Conservation (phyloP, 176 grass and related monocot genomes). For the Aechmea fasciata region DNA sequence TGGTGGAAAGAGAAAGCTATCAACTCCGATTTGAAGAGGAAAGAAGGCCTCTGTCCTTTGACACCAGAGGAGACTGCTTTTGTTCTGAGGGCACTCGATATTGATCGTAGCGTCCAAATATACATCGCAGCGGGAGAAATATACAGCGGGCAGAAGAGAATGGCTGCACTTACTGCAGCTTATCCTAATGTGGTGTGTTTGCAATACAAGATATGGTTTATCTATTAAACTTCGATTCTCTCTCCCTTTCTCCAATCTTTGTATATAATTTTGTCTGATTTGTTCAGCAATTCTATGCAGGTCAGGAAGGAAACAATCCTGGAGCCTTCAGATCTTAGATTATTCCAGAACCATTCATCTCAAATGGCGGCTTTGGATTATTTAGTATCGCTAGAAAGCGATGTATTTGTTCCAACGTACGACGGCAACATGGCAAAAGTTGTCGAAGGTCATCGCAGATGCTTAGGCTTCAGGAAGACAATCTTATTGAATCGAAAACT, state of each 20-base stretch:
- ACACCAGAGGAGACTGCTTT: conserved; percentile 88
- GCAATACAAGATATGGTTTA: conserved; percentile 1
- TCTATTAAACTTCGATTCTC: not conserved
- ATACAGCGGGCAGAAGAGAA: conserved; percentile 63
- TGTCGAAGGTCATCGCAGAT: conserved; percentile 94
- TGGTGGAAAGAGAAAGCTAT: conserved; percentile 99
- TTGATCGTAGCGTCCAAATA: conserved; percentile 74
- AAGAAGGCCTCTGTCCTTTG: conserved; percentile 82
- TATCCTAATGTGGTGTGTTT: conserved; percentile 78
- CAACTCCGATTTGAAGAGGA: conserved; percentile 71
- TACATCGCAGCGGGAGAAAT: conserved; percentile 94
- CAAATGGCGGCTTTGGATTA: conserved; percentile 99
- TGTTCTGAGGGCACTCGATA: conserved; percentile 68
- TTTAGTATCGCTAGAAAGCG: conserved; percentile 82
- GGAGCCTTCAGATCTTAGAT: conserved; percentile 63
- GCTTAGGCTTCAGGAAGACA: conserved; percentile 83
- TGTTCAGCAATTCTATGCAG: conserved; percentile 24
- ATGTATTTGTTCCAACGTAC: conserved; percentile 90
- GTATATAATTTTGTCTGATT: conserved; percentile 3
- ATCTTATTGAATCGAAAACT: conserved; percentile 66
- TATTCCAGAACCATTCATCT: conserved; percentile 93
- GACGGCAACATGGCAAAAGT: conserved; percentile 98
- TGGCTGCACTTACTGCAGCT: conserved; percentile 59
- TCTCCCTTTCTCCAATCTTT: not conserved
- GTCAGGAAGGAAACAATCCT: conserved; percentile 85